phyloP scores from a whole-genome alignment of 2,329 filamentous ascomycete genomes.

The Colletotrichum sp. region DNA sequence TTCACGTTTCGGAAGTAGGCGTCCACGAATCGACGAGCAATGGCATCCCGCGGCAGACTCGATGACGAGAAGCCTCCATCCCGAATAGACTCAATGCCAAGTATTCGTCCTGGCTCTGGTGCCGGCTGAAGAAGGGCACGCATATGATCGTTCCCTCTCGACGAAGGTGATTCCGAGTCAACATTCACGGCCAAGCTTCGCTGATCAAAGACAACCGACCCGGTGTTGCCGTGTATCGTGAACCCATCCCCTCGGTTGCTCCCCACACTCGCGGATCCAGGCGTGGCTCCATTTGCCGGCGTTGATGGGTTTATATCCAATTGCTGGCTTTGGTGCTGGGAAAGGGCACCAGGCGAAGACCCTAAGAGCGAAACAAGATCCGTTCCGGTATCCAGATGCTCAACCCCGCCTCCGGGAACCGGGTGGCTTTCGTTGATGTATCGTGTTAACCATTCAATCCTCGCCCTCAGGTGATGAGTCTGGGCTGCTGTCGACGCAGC shows the following conservation, averaged over 20 bases:
- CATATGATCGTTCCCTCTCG: conserved; percentile 2
- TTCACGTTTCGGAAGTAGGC: conserved; percentile 52
- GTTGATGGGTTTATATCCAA: background rate
- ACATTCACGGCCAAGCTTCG: conserved; percentile 1
- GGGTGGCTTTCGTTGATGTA: conserved; percentile 39
- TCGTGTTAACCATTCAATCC: conserved; percentile 44
- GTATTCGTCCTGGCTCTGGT: background rate
- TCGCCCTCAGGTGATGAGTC: conserved; percentile 40
- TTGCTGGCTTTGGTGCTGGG: background rate
- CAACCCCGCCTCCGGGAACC: conserved; percentile 33
- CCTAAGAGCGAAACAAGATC: conserved; percentile 27
- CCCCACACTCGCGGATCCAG: conserved; percentile 4
- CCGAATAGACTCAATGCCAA: conserved; percentile 10
- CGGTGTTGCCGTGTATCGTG: background rate
- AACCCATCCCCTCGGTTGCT: conserved; percentile 2
- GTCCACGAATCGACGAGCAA: conserved; percentile 40
- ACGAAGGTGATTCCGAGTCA: conserved; percentile 3
- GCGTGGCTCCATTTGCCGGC: conserved; percentile 6
- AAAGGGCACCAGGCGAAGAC: conserved; percentile 2
- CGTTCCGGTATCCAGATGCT: conserved; percentile 40
- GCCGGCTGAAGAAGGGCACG: conserved; percentile 10
- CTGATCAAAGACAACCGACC: background rate
- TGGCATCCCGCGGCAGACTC: conserved; percentile 26
- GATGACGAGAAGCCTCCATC: conserved; percentile 4
- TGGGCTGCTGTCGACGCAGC: conserved; percentile 35